A percentile compares a stretch with the other conserved stretches of the same genome.
Conservation (phyloP, 164 flowering plant genomes). For the Piper betle region DNA sequence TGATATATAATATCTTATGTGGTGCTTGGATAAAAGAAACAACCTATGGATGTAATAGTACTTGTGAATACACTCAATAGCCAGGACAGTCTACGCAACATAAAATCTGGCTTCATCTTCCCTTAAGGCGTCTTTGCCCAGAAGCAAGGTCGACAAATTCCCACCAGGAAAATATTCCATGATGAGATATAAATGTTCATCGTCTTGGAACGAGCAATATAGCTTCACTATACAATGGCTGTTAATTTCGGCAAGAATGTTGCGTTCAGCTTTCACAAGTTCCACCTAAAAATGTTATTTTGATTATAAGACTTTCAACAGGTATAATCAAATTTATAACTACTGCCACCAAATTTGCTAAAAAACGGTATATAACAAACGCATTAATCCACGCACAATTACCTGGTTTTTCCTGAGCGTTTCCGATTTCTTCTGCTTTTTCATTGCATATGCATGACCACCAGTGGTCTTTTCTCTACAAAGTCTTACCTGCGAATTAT, state of each 20-base stretch:
- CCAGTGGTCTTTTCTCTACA: constrained; percentile 28
- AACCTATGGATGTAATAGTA: too few species aligned
- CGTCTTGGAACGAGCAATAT: constrained; percentile 44
- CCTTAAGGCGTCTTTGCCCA: constrained; percentile 35
- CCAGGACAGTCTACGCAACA: constrained; percentile 32
- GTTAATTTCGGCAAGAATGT: constrained; percentile 45
- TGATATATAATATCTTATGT: neutral
- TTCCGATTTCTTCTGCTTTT: constrained; percentile 26
- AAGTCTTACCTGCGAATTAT: constrained; percentile 19
- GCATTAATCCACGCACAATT: neutral
- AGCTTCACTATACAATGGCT: constrained; percentile 38
- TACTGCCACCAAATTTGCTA: neutral
- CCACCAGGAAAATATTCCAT: constrained; percentile 53
- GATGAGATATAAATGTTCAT: constrained; percentile 33
- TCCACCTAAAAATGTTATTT: constrained; percentile 24
- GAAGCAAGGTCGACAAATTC: constrained; percentile 45
- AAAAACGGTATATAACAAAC: neutral
- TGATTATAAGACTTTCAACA: neutral
- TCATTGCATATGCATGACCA: constrained; percentile 31
- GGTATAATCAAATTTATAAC: too few species aligned
- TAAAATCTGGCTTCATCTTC: constrained; percentile 39
- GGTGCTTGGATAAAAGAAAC: neutral
- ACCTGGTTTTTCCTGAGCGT: constrained; percentile 36
- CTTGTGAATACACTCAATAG: constrained; percentile 39
- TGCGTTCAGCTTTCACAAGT: constrained; percentile 46